Base-by-base conservation (phyloP, 345 rosid genomes). In the Abelmoschus esculentus region DNA sequence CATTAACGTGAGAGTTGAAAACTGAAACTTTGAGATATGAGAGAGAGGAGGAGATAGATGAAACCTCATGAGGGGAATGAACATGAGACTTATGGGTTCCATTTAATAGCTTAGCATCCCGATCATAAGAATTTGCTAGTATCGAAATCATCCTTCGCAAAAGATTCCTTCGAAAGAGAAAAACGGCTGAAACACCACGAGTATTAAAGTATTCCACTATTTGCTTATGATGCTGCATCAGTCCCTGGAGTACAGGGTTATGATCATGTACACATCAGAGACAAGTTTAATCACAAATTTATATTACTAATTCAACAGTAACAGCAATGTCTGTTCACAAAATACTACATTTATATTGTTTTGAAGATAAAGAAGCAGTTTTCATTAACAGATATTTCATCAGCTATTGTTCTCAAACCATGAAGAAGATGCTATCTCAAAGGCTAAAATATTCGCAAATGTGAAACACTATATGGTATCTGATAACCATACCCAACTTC, bases 71-170 rank as follows among this genome's bases (percentile, higher is more conserved):
- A 34, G 87, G 88, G 38, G 96, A 92, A 83, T 95, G 99, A 72
- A 86, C 92, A 26, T 95, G 99, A 69, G 99, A 95, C 80, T 92
- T 95, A 83, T 92, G 99, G 67, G 96, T 95, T 53, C 97, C 99
- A 38, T 95, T 95, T 32, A 95, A 77, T 58, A 65, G 83, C 85
- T 90, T 95, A 52, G 78, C 86, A 69, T 82, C 81, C 79, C 89
- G 86, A 75, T 95, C 99, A 49, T 95, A 92, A 31, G 89, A 89
- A 74, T 95, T 95, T 53, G 99, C 99, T 14, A 95, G 91, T 47
- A 95, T 86, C 3, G 99, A 95, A 72, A 95, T 90, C 90, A 87
- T 87, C 73, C 98, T 80, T 1, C 97, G 91, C 77, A 95, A 80
- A 9, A 91, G 90, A 82, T 95, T 95, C 81, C 97, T 90, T 76